Evolutionary conservation across 495 filamentous ascomycete species (phyloP), one percentile per base, ranked within the genome.

Genomic region (Staphylotrichum tortipilum): DNA sequence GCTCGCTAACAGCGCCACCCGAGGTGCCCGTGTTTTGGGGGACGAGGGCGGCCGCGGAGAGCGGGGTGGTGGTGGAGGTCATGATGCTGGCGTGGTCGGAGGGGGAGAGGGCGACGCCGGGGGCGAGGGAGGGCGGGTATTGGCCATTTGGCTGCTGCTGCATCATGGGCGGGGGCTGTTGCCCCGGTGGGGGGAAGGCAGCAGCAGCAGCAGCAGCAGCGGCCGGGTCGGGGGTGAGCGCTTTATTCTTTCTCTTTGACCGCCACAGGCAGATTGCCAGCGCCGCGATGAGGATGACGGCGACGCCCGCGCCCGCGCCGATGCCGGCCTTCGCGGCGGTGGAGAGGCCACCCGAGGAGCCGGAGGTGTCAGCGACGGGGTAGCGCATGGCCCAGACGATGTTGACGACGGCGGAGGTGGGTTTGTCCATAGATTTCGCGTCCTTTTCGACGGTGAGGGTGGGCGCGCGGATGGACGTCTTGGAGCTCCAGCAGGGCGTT

Each of bases 341-440:
- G 1, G 58, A 58, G 11, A 66, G 50, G 11, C 54, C 49, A 35
- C 45, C 40, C 19, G n/a, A n/a, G n/a, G n/a, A n/a, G n/a, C 33
- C 36, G 15, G 30, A 18, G 10, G 39, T 2, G 5, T 49, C 43
- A 14, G 23, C 53, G 7, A 62, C 61, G 4, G 54, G 51, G 17
- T 54, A 63, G 14, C 51, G 49, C 56, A 59, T 61, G 18, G 61
- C 54, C 52, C 54, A 64, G 11, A 61, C 50, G 24, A 63, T 53
- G 52, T 62, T 65, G 52, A 59, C 49, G 11, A 63, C 53, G 31
- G 62, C 63, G 2, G 58, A 59, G 1, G 58, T 65, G 15, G 58
- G 55, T 38, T 43, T 54, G 23, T 51, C 47, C 8, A 47, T 49
- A 11, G 53, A 49, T 9, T 56, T 35, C 21, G 22, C 53, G 12